Conservation (phyloP, 1,139 yeast species). For the Suhomyces guaymorum region DNA sequence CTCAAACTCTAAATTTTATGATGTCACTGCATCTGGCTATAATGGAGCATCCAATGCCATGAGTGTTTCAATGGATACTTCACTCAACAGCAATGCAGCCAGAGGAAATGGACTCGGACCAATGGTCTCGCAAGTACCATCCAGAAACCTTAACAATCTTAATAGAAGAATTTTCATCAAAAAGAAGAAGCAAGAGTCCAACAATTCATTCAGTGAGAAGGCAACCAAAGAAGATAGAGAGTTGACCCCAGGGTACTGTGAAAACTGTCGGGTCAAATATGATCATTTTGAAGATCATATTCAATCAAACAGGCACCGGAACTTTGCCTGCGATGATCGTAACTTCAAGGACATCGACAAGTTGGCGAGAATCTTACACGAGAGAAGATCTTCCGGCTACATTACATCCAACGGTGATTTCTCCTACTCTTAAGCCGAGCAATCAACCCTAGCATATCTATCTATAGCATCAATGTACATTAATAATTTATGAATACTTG, state of each 20-base stretch:
- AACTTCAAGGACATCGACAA: slow-evolving; percentile 80
- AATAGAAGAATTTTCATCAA: slow-evolving; percentile 54
- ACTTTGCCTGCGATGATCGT: slow-evolving; percentile 70
- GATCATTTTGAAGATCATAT: slow-evolving; percentile 81
- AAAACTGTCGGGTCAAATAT: slow-evolving; percentile 87
- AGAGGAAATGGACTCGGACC: slow-evolving; percentile 75
- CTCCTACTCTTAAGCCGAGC: slow-evolving; percentile 24
- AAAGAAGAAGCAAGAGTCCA: slow-evolving; percentile 29
- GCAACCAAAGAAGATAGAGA: slow-evolving; percentile 28
- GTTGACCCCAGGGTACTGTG: slow-evolving; percentile 75
- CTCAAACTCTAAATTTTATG: slow-evolving; percentile 50
- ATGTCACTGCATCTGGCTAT: slow-evolving; percentile 80
- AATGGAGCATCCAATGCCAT: slow-evolving; percentile 58
- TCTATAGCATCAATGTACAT: slow-evolving; percentile 1
- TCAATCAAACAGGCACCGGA: slow-evolving; percentile 66
- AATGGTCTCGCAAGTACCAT: slow-evolving; percentile 63
- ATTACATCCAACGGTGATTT: slow-evolving; percentile 49
- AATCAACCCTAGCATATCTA: slow-evolving; percentile 6
- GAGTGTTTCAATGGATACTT: slow-evolving; percentile 46
- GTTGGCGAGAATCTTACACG: slow-evolving; percentile 53
- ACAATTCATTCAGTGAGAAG: slow-evolving; percentile 5
- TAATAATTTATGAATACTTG: not conserved
- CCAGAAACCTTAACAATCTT: slow-evolving; percentile 62
- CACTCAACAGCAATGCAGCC: slow-evolving; percentile 36
- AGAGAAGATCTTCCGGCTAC: slow-evolving; percentile 43